Conservation (phyloP, 345 rosid species). For the Barbarea vulgaris region DNA sequence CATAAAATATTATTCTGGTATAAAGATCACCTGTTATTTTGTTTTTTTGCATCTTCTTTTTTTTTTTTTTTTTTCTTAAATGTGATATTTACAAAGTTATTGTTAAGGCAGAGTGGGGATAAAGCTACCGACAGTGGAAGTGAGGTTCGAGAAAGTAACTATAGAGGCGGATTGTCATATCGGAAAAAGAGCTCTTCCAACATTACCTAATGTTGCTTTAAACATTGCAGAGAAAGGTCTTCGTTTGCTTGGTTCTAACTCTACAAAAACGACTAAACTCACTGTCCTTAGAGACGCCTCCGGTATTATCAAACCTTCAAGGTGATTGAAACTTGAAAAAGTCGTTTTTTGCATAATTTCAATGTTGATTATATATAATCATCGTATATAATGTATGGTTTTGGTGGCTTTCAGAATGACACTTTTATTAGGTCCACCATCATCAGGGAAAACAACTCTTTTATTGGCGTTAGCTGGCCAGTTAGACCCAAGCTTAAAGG, state of each 20-base stretch:
- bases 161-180: slow-evolving; percentile 79
- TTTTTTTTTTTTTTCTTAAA: neutral
- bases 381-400: neutral
- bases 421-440: slow-evolving; percentile 81
- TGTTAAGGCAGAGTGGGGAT: slow-evolving; percentile 71
- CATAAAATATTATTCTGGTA: neutral
- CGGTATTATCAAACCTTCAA: slow-evolving; percentile 76
- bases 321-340: slow-evolving; percentile 44
- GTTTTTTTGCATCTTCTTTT: neutral
- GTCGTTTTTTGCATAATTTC: neutral
- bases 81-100: neutral
- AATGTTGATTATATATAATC: slow-evolving; percentile 16
- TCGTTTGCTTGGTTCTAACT: slow-evolving; percentile 55
- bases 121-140: slow-evolving; percentile 78
- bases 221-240: slow-evolving; percentile 69
- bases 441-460: slow-evolving; percentile 88
- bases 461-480: slow-evolving; percentile 81
- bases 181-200: slow-evolving; percentile 89
- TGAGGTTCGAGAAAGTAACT: slow-evolving; percentile 67
- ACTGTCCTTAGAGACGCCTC: slow-evolving; percentile 79
- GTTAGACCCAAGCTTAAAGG: slow-evolving; percentile 69
- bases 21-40: neutral
- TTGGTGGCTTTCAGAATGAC: slow-evolving; percentile 58
- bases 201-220: slow-evolving; percentile 70
- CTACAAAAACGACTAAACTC: slow-evolving; percentile 64